Percentiles rank a stretch among this genome's conserved stretches.
Evolutionary conservation across 805 yeast species (phyloP).

Genomic region (Kazachstania africana): DNA sequence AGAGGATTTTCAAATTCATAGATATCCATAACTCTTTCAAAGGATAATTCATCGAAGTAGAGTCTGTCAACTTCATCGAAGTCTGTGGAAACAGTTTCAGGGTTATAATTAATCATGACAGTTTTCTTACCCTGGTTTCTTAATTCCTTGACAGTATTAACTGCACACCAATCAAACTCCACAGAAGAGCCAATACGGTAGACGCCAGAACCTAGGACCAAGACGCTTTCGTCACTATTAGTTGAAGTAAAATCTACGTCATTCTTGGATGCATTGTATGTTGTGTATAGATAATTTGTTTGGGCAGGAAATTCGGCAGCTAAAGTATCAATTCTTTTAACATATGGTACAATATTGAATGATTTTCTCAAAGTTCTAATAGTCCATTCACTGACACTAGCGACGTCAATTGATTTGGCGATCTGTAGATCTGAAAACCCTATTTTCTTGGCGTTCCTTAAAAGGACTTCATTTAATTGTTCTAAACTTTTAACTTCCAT

Average conservation of each 20-base stretch:
- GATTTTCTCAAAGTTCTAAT: slow-evolving; percentile 75
- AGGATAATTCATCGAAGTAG: slow-evolving; percentile 89
- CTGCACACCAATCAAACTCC: slow-evolving; percentile 99
- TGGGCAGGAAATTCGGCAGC: slow-evolving; percentile 99
- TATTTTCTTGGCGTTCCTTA: slow-evolving; percentile 74
- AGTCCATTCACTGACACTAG: slow-evolving; percentile 45
- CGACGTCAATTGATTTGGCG: slow-evolving; percentile 31
- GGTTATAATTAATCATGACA: slow-evolving; percentile 94
- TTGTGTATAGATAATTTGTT: slow-evolving; percentile 90
- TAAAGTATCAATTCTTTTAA: slow-evolving; percentile 90
- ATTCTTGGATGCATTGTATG: slow-evolving; percentile 80
- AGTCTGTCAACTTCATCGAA: slow-evolving; percentile 96
- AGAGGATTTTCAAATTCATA: slow-evolving; percentile 82
- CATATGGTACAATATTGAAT: slow-evolving; percentile 78
- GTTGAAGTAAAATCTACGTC: slow-evolving; percentile 80
- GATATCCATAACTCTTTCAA: slow-evolving; percentile 94
- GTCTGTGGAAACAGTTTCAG: slow-evolving; percentile 97
- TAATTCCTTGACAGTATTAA: slow-evolving; percentile 87
- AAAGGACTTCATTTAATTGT: slow-evolving; percentile 53
- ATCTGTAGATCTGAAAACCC: slow-evolving; percentile 96
- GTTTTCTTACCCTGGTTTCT: slow-evolving; percentile 82
- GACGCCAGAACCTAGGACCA: slow-evolving; percentile 98
- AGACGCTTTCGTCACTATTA: slow-evolving; percentile 82
- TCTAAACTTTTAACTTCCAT: slow-evolving; percentile 37
- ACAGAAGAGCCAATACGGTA: slow-evolving; percentile 97